Evolutionary conservation across 176 grass and related monocot species (phyloP), one percentile per base, ranked within the genome.

Genomic region (Hordeum marinum): DNA sequence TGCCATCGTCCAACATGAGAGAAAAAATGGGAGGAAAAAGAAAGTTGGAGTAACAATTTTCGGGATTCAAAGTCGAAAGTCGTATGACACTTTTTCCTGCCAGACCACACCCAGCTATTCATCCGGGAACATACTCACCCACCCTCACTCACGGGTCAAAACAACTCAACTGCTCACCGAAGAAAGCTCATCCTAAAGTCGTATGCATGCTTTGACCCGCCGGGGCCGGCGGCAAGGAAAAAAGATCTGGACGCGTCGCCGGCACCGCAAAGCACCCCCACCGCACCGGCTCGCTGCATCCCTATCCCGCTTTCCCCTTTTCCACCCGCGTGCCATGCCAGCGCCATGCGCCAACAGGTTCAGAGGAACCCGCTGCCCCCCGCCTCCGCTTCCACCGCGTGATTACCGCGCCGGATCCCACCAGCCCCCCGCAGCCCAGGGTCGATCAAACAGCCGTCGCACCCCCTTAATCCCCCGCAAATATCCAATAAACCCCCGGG

Each of bases 401-500:
- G 15, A 80, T 68, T 52, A 68, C 23, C 63, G 11, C 11, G 45
- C 60, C 60, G 60, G 62, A 45, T 11, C 48, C 32, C 77, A 17
- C 11, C 18, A 67, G 15, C 21, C 9, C 9, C 50, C 13, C 29
- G 1, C 15, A 52, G 6, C 40, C 25, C 29, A 6, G n/a, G n/a
- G n/a, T n/a, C 3, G 34, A 36, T 50, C 37, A 81, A 36, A 35
- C 1, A 68, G 5, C 2, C 15, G 11, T 60, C 58, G 14, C 8
- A 20, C 41, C 15, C 8, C 11, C 15, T 11, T 55, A 65, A 65
- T 43, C 13, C 7, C 45, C 25, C 32, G 58, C n/a, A 88, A 80
- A 89, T 80, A 85, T 85, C 76, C 82, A 26, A 74, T 81, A 68
- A 61, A 35, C 35, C 64, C 77, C 37, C 29, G 6, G 15, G 23